Base-by-base conservation (phyloP, 2,329 filamentous ascomycete species). In the Fusarium tuaranense region DNA sequence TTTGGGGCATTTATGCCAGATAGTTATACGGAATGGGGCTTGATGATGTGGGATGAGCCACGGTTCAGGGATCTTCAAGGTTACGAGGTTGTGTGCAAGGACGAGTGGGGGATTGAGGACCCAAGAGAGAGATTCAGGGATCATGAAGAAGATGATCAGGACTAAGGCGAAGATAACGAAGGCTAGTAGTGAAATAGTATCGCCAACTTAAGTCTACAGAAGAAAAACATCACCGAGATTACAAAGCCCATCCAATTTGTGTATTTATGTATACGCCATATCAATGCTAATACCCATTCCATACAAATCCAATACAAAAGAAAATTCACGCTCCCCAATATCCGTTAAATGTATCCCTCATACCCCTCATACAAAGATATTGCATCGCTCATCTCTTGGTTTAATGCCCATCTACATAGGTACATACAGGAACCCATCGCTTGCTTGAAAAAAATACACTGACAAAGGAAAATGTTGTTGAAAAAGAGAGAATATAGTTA, bases 311-410 rank as follows among this genome's bases (percentile, higher is more conserved):
- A 12, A 58, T 36, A 71, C 36, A 44, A 36, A 67, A 62, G 46
- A 55, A 67, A 68, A 58, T n/a, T 27, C 44, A 58, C 48, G 44
- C 22, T 64, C 22, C n/a, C 20, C 57, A 57, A 44, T 72, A 3
- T 38, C 41, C 32, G 9, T 25, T 30, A 12, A 55, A 57, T 36
- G 27, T 39, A 41, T 41, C 53, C 51, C 51, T 36, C 39, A 13
- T 55, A 30, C 65, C 61, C 51, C 58, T 73, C 62, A 44, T 73
- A 73, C 70, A 73, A 20, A 55, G 71, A 73, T 74, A 65, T 74
- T 71, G 68, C 71, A 71, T 73, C 68, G 48, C 51, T 71, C 67
- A 34, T 73, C 71, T 73, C 67, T 44, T 70, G 34, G 61, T 62
- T 72, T 72, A 55, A 55, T 38, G 41, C 22, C 27, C 27, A 30